These are phyloP conservation scores for Aspergillus terreus DNA, from an alignment of 2,329 filamentous ascomycete species.

Conservation along the genomic window DNA sequence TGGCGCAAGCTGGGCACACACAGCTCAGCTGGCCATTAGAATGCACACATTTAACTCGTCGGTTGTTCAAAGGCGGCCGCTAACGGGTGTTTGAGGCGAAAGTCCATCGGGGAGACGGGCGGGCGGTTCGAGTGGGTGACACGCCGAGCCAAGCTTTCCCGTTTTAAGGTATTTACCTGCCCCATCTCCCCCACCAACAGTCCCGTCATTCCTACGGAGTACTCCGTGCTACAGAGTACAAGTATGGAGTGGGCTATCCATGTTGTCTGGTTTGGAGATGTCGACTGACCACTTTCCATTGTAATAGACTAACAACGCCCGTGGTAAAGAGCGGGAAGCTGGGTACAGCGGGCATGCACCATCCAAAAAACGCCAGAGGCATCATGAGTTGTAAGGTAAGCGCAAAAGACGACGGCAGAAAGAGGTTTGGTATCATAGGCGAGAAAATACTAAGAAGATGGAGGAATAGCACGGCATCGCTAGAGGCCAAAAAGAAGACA, in stretches of 20 bases:
- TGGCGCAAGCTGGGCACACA: slow-evolving; percentile 20
- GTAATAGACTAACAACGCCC: no score
- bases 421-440: slow-evolving; percentile 5
- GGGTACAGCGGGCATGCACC: no score
- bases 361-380: slow-evolving; percentile 5
- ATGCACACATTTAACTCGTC: slow-evolving; percentile 17
- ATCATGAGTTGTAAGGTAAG: slow-evolving; percentile 1
- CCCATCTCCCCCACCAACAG: no score
- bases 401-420: background rate
- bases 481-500: background rate
- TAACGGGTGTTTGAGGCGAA: background rate
- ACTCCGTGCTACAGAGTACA: no score
- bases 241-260: no score
- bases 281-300: no score
- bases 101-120: background rate
- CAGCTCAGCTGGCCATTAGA: slow-evolving; percentile 19
- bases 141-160: background rate
- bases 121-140: background rate
- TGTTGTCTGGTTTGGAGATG: background rate
- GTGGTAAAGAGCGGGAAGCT: no score
- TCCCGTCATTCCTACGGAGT: no score
- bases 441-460: background rate
- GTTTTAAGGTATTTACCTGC: background rate
- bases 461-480: background rate
- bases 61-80: slow-evolving; percentile 4